These are phyloP conservation scores for Talaromyces wortmannii DNA, from an alignment of 495 filamentous ascomycete genomes.

Conservation along the genomic window DNA sequence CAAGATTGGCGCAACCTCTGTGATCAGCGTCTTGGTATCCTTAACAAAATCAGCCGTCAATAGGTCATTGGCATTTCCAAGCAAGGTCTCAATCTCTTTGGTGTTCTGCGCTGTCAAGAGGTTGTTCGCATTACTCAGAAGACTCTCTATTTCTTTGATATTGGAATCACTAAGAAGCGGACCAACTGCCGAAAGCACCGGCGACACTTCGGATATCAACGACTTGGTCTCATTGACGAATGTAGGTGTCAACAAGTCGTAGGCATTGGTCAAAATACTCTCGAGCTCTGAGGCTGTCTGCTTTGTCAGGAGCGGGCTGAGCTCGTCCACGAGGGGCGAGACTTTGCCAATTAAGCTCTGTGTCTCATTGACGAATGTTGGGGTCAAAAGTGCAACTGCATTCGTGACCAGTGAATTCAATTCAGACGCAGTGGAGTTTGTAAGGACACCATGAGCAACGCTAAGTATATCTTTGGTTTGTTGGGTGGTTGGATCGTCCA, in stretches of 20 bases:
- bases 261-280: slow-evolving; percentile 11
- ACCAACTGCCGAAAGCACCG: slow-evolving; percentile 27
- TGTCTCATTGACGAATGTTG: slow-evolving; percentile 31
- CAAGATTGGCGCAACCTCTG: slow-evolving; percentile 12
- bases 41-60: slow-evolving; percentile 21
- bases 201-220: slow-evolving; percentile 21
- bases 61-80: slow-evolving; percentile 28
- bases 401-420: slow-evolving; percentile 29
- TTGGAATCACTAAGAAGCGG: slow-evolving; percentile 32
- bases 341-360: slow-evolving; percentile 17
- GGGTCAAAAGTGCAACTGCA: slow-evolving; percentile 30
- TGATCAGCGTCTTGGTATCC: slow-evolving; percentile 28
- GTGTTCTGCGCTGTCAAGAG: slow-evolving; percentile 19
- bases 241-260: slow-evolving; percentile 22
- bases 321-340: slow-evolving; percentile 24
- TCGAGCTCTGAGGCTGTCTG: slow-evolving; percentile 11
- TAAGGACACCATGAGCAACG: slow-evolving; percentile 18
- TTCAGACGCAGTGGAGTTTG: slow-evolving; percentile 8
- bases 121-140: slow-evolving; percentile 11
- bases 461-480: slow-evolving; percentile 27
- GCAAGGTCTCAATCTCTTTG: slow-evolving; percentile 20
- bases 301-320: slow-evolving; percentile 21
- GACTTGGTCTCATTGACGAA: slow-evolving; percentile 23
- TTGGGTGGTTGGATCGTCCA: slow-evolving; percentile 31
- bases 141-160: slow-evolving; percentile 9